Conservation (phyloP, 2,329 filamentous ascomycete species). For the Chaetomium globosum region DNA sequence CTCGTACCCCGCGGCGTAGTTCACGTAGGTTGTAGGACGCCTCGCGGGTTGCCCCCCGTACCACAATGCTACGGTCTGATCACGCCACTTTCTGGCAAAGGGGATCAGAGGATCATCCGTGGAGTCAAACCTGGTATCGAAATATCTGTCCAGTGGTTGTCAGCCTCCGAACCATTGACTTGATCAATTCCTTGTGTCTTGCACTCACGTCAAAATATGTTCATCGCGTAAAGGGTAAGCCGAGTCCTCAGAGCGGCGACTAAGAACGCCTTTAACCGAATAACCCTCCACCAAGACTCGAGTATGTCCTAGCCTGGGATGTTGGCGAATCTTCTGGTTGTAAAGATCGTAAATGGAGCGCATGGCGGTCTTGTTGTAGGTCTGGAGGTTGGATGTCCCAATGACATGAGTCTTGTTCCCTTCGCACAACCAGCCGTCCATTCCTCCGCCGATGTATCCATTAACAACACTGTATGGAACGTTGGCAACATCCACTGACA, state of each 20-base stretch:
- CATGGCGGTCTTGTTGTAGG: background rate
- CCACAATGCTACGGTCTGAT: background rate
- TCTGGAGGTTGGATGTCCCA: background rate
- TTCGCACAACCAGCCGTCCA: background rate
- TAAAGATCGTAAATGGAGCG: background rate
- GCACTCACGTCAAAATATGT: background rate
- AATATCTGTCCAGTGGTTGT: background rate
- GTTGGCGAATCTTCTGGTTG: background rate
- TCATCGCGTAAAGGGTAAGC: background rate
- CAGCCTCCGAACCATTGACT: background rate
- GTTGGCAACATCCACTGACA: background rate
- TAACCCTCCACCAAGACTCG: background rate
- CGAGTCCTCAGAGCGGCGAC: background rate
- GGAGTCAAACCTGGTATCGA: background rate
- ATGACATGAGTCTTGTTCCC: background rate
- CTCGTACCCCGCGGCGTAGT: conserved; percentile 27
- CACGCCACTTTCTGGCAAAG: background rate
- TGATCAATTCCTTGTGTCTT: too few relatives aligned
- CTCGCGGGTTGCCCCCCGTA: background rate
- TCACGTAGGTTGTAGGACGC: conserved; percentile 24
- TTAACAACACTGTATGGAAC: background rate
- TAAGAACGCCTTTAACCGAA: background rate
- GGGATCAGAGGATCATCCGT: background rate
- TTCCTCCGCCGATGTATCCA: background rate
- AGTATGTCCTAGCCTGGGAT: background rate